Percentiles rank a stretch among this genome's conserved stretches.
Evolutionary conservation across 2,329 filamentous ascomycete genomes (phyloP).

Genomic region (Ascochyta pisi): DNA sequence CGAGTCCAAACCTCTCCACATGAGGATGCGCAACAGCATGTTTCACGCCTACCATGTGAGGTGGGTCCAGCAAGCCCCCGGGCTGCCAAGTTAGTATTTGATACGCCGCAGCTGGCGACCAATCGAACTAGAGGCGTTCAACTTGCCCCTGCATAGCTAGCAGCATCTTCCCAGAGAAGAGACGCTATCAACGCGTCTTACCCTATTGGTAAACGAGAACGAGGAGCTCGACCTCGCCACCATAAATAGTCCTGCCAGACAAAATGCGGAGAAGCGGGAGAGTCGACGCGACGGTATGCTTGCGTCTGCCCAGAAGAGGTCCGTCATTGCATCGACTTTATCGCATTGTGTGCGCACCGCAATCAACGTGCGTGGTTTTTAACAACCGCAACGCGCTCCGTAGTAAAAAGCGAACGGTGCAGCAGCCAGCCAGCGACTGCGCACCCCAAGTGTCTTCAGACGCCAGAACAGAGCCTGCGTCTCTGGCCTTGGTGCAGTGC

Average conservation of each 20-base stretch:
- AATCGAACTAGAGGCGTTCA: slow-evolving; percentile 24
- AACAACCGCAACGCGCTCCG: background rate
- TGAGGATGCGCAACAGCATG: slow-evolving; percentile 35
- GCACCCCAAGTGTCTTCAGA: slow-evolving; percentile 21
- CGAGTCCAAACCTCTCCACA: slow-evolving; percentile 22
- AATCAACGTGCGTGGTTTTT: background rate
- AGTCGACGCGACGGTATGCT: slow-evolving; percentile 21
- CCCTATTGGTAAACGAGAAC: slow-evolving; percentile 28
- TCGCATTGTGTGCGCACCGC: background rate
- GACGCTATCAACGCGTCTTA: slow-evolving; percentile 24
- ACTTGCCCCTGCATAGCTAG: slow-evolving; percentile 39
- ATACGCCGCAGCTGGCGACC: slow-evolving; percentile 35
- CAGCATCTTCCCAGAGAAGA: slow-evolving; percentile 17
- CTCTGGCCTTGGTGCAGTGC: slow-evolving; percentile 16
- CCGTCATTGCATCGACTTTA: background rate
- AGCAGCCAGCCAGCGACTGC: slow-evolving; percentile 13
- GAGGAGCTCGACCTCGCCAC: slow-evolving; percentile 37
- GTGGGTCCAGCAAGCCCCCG: slow-evolving; percentile 26
- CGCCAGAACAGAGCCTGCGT: slow-evolving; percentile 14
- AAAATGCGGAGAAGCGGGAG: slow-evolving; percentile 47
- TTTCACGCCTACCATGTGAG: slow-evolving; percentile 35
- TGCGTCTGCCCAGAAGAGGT: slow-evolving; percentile 3
- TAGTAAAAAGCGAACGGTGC: slow-evolving; percentile 9
- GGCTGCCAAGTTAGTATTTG: slow-evolving; percentile 33
- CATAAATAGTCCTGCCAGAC: slow-evolving; percentile 44